Evolutionary conservation across 2,329 filamentous ascomycete species (phyloP), one percentile per base, ranked within the genome.

Genomic region (Epicoccum sorghinum): DNA sequence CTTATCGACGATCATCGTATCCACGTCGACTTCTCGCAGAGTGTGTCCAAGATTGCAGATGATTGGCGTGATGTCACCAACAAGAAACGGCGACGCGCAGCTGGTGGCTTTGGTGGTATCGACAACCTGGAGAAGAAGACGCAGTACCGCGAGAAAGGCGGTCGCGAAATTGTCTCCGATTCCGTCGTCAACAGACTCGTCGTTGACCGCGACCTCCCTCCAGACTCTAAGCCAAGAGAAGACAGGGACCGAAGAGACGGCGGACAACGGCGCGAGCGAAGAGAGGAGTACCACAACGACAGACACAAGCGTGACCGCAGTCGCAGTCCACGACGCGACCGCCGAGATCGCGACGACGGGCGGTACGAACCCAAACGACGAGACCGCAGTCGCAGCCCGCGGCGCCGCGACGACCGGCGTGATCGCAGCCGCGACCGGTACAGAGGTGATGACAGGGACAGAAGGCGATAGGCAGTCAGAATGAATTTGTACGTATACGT

Each of bases 11-110:
- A 99, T 67, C 90, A 96, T 61, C 88, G 95, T 37, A 99, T 99
- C 60, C 95, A 99, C 70, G 95, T 99, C 51, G 95, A 99, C 77
- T 99, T 99, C 76, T 97, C 93, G 9, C 95, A 99, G 78, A 96
- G 91, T 71, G 95, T 89, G 9, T 87, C 85, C 58, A 93, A 91
- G 71, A 78, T 99, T 7, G 95, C 91, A 40, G 91, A 96, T 59
- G 87, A 88, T 13, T 99, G 95, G 95, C 85, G 95, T 58, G 89
- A 86, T 56, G 88, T 88, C 37, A 91, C 93, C 18, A 96, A 96
- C 69, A 84, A 83, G 36, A 97, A 96, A 78, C 84, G 93, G 41
- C 78, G 79, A 78, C 79, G 75, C 66, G 83, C 74, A 74, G 81
- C 68, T 74, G 81, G 95, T n/a, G 68, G 95, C 6, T 99, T 96